Base-by-base conservation (phyloP, 352 stramenopile genomes). In the Phytophthora cactorum region DNA sequence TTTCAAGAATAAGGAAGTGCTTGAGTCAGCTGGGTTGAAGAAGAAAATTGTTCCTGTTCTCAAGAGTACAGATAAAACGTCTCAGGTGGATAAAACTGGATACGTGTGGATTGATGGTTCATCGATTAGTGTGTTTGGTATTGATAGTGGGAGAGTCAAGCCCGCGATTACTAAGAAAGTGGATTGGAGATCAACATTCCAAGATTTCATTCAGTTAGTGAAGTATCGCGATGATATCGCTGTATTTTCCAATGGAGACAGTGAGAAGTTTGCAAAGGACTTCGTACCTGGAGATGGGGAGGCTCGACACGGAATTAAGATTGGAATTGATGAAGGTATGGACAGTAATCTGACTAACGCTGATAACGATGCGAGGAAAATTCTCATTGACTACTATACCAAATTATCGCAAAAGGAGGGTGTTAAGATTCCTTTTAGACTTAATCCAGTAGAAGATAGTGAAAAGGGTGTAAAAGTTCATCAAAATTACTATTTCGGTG, bases 341-440 rank as follows among this genome's bases (percentile, higher is more conserved):
- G n/a, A n/a, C n/a, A n/a, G n/a, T 29, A 15, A 1, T 49, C 45
- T 64, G 44, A 51, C 36, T 46, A 64, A 70, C 44, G 62, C 53
- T 44, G 62, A 64, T 53, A 70, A 70, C 32, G 62, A 70, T 45
- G 62, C 53, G n/a, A 70, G 65, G 34, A 56, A 29, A n/a, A n/a
- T n/a, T n/a, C n/a, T n/a, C n/a, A n/a, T n/a, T n/a, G n/a, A n/a
- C n/a, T n/a, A n/a, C n/a, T 14, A 65, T 70, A 41, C 41, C 65
- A 4, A 55, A 70, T 25, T 65, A 70, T 32, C 49, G 15, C 22
- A 31, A 61, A 46, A 43, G 34, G n/a, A 59, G 31, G 50, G 52
- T 32, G 43, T 70, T 52, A 6, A 11, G 41, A 66, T 71, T 34
- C 34, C 63, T 34, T 66, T 66, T 49, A 47, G 27, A 58, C 50